Conservation (phyloP, 768 basidiomycete genomes). For the Fistulinella prunicolor region DNA sequence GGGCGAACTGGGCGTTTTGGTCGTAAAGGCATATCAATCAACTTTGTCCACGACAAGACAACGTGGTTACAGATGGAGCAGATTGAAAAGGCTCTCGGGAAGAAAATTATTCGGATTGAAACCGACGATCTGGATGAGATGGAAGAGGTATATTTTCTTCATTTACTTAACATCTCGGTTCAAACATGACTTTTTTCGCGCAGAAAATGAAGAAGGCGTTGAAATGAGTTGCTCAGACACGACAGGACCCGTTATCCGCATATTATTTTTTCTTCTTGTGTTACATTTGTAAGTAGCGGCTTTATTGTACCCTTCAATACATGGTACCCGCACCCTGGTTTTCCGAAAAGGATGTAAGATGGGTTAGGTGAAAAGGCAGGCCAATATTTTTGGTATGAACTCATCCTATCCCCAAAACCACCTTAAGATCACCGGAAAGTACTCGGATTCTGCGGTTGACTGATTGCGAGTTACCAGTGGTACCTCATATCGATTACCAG, state of each 20-base stretch:
- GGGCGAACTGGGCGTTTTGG: slow-evolving; percentile 98
- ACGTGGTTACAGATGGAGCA: slow-evolving; percentile 89
- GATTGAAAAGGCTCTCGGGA: slow-evolving; percentile 78
- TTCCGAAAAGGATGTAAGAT: no score
- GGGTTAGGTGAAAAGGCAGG: no score
- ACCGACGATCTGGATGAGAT: slow-evolving; percentile 90
- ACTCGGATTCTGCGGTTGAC: no score
- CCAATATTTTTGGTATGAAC: no score
- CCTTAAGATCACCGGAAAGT: no score
- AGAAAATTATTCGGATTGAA: slow-evolving; percentile 80
- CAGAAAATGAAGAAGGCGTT: slow-evolving; percentile 82
- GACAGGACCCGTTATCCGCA: neutral
- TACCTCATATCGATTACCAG: no score
- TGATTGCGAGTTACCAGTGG: no score
- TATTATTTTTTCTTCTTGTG: no score
- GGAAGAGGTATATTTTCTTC: slow-evolving; percentile 67
- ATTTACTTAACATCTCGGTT: neutral
- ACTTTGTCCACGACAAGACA: slow-evolving; percentile 89
- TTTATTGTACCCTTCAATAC: no score
- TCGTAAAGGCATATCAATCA: slow-evolving; percentile 93
- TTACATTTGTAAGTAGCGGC: no score
- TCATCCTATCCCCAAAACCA: no score
- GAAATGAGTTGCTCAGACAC: slow-evolving; percentile 42
- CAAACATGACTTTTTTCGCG: neutral
- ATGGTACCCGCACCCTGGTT: no score